phyloP scores from a whole-genome alignment of 305 asterid species.

The Andrographis paniculata region DNA sequence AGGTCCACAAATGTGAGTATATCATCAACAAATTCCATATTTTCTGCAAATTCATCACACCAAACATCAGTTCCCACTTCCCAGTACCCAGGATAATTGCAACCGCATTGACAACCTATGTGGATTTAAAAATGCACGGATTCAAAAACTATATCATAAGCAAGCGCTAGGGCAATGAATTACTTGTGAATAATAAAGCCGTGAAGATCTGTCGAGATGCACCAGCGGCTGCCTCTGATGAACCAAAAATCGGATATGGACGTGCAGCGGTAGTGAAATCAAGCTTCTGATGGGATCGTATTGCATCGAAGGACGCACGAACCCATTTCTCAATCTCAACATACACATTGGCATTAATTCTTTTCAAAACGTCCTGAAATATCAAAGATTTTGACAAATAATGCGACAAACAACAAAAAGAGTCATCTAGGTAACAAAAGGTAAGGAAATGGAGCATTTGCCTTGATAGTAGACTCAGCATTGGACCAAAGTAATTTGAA shows the following conservation, averaged over 20 bases:
- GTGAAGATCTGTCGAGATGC: slow-evolving; percentile 56
- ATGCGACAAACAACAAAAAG: slow-evolving; percentile 1
- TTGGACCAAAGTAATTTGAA: slow-evolving; percentile 57
- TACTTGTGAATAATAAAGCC: slow-evolving; percentile 72
- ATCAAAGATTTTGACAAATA: background rate
- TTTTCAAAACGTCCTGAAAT: slow-evolving; percentile 62
- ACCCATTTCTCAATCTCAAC: slow-evolving; percentile 62
- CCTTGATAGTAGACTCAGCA: slow-evolving; percentile 62
- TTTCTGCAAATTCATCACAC: slow-evolving; percentile 39
- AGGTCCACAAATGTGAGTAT: slow-evolving; percentile 66
- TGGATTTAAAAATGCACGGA: background rate
- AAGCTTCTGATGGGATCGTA: slow-evolving; percentile 33
- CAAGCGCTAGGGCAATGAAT: slow-evolving; percentile 22
- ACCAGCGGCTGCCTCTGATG: slow-evolving; percentile 25
- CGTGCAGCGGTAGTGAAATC: slow-evolving; percentile 30
- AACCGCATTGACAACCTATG: too few species aligned
- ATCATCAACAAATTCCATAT: slow-evolving; percentile 86
- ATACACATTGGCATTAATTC: slow-evolving; percentile 52
- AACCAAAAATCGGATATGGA: slow-evolving; percentile 46
- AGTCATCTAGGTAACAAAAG: background rate
- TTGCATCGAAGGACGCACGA: slow-evolving; percentile 43
- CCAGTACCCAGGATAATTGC: too few species aligned
- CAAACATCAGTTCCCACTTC: slow-evolving; percentile 1
- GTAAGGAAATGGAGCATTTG: slow-evolving; percentile 8
- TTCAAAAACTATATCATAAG: slow-evolving; percentile 6